A percentile compares a stretch with the other conserved stretches of the same genome.
These are phyloP conservation scores for Pseudogymnoascus verrucosus DNA, from an alignment of 2,329 filamentous ascomycete species.

Conservation along the genomic window DNA sequence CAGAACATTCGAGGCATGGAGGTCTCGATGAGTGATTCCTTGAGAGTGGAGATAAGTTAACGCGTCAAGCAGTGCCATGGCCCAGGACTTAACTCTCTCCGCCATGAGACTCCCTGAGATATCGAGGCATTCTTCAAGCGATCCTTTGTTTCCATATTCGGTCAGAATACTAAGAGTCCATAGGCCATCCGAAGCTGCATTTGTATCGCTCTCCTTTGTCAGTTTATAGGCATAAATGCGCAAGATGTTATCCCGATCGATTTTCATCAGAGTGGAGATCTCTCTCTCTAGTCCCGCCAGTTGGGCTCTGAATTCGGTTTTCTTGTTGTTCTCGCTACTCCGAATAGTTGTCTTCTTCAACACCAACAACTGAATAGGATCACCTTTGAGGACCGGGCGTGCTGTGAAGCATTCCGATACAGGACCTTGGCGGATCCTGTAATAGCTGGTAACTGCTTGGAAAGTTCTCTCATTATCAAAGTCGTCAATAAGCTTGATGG, in stretches of 20 bases:
- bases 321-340: constrained; percentile 45
- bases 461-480: constrained; percentile 60
- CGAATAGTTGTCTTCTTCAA: constrained; percentile 63
- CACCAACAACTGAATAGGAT: constrained; percentile 51
- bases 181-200: constrained; percentile 30
- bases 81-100: constrained; percentile 76
- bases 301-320: constrained; percentile 62
- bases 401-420: constrained; percentile 65
- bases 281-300: constrained; percentile 69
- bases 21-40: constrained; percentile 74
- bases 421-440: constrained; percentile 55
- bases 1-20: constrained; percentile 73
- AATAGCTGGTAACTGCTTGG: constrained; percentile 62
- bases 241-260: constrained; percentile 70
- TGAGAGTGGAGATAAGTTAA: constrained; percentile 80
- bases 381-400: constrained; percentile 53
- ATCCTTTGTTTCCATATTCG: constrained; percentile 73
- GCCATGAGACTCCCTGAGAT: constrained; percentile 67
- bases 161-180: constrained; percentile 73
- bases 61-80: constrained; percentile 83
- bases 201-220: constrained; percentile 53
- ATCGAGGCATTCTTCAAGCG: constrained; percentile 73
- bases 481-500: constrained; percentile 54
- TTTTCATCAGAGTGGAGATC: constrained; percentile 65
- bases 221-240: constrained; percentile 80